phyloP scores from a whole-genome alignment of 306 rosid genomes.

The Sphenostylis stenocarpa region DNA sequence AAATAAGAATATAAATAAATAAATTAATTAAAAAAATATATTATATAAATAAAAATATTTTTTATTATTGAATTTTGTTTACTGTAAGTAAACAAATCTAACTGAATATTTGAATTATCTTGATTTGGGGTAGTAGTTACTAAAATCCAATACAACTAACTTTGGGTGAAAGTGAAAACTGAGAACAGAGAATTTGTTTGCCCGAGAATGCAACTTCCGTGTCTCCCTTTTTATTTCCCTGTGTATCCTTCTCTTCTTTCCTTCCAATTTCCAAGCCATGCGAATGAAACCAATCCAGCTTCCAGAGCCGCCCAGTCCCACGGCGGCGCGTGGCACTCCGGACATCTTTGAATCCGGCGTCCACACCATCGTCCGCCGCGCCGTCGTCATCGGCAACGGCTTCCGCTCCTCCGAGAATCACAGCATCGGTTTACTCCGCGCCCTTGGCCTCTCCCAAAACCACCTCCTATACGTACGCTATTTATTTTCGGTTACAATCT shows the following conservation, averaged over 20 bases:
- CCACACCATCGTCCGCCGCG: constrained; percentile 73
- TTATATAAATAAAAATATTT: too few species aligned
- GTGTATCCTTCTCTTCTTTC: background rate
- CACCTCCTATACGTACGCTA: constrained; percentile 43
- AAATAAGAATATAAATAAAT: too few species aligned
- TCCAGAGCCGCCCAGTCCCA: constrained; percentile 85
- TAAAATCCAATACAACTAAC: too few species aligned
- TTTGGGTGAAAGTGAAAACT: background rate
- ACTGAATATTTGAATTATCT: too few species aligned
- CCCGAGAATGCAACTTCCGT: background rate
- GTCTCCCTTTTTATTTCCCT: background rate
- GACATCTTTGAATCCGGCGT: constrained; percentile 89
- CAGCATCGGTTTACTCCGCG: constrained; percentile 83
- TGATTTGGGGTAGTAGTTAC: too few species aligned
- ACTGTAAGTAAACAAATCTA: too few species aligned
- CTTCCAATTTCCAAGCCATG: background rate
- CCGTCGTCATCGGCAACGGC: constrained; percentile 84
- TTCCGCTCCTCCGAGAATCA: constrained; percentile 74
- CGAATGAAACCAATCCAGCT: constrained; percentile 72
- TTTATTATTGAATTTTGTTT: too few species aligned
- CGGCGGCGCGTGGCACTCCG: constrained; percentile 40
- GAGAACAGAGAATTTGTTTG: background rate
- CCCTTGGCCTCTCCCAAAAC: constrained; percentile 78
- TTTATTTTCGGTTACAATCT: background rate
- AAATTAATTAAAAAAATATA: too few species aligned